Evolutionary conservation across 208 protist species (phyloP), one percentile per base, ranked within the genome.

Genomic region (Novymonas esmeraldas): DNA sequence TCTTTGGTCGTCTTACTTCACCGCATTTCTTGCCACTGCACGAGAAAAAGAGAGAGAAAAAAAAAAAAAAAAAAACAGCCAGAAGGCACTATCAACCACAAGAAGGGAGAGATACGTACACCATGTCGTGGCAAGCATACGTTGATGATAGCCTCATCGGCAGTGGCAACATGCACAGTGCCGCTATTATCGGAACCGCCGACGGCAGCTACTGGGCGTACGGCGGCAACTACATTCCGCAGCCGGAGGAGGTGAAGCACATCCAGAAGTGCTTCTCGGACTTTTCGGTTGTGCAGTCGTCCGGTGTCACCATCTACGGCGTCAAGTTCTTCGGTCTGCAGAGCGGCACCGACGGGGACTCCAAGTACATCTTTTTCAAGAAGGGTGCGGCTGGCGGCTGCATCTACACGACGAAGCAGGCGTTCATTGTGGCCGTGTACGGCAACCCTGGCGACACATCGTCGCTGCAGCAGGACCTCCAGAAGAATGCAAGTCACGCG

Each of bases 191-290:
- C 33, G 82, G 90, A 22, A 70, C 89, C 41, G 74, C 70, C 34
- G 90, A 95, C 68, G 87, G 90, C 33, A 92, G 85, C 75, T 95
- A 95, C 79, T 95, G 90, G 88, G 90, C 87, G 0, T 92, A 93
- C 54, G 90, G 90, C 34, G 90, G 90, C 54, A 92, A 45, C 42
- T 91, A 92, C 71, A 78, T 95, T 48, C 90, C 90, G 31, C 90
- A 95, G 64, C 85, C 90, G 13, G 87, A 90, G 14, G 87, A 95
- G 76, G 86, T 95, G 57, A 74, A 84, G 39, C 85, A 90, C 65
- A 92, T 95, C 41, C 81, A 89, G 26, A 79, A 82, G 57, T 91
- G 78, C 70, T 13, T 95, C 39, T 71, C 78, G 20, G 73, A 93
- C 42, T 78, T 86, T 18, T 74, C 86, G 9, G 44, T 90, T 3